Evolutionary conservation across 2,329 filamentous ascomycete species (phyloP), one percentile per base, ranked within the genome.

Genomic region (Sphaerulina musiva): DNA sequence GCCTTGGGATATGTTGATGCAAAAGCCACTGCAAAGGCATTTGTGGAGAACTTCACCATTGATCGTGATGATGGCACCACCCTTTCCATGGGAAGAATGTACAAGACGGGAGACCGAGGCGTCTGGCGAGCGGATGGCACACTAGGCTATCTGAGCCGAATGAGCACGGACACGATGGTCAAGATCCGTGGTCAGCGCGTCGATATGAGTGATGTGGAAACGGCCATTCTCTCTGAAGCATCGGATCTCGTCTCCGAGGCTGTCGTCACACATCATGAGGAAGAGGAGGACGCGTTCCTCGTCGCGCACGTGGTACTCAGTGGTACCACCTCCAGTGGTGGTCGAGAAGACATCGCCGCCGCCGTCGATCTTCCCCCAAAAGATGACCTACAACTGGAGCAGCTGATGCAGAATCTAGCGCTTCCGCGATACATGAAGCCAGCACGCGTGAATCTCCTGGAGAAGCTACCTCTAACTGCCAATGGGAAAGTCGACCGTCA

Each of bases 151-250:
- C 51, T 68, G 5, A 73, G 73, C 0, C 71, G 75, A 0, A 70
- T 74, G 1, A 63, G 55, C 1, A 73, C 72, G 3, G 74, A 78
- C 48, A 73, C 69, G 4, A 70, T 76, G 42, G 63, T 79, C 56
- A 79, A 79, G 58, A 62, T 80, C 1, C 65, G 69, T 1, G 76
- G 75, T 1, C 48, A 74, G 2, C 69, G 75, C 0, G 49, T 79
- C 23, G 77, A 81, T 11, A 62, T 81, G 0, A 60, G 66, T 2
- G 79, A 80, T 6, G 69, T 80, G n/a, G 72, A 72, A 47, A 53
- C 54, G 3, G 56, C 53, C 9, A 66, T 75, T 39, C 17, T 72
- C 2, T 23, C 57, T 0, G 54, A 58, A 14, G 59, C 68, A 0
- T 46, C 56, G 2, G 62, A 66, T 2, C 34, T 60, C 34, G 23